Percentiles rank a stretch among this genome's conserved stretches.
Evolutionary conservation across 129 eudicot species (phyloP).

Genomic region (Lactuca saligna): DNA sequence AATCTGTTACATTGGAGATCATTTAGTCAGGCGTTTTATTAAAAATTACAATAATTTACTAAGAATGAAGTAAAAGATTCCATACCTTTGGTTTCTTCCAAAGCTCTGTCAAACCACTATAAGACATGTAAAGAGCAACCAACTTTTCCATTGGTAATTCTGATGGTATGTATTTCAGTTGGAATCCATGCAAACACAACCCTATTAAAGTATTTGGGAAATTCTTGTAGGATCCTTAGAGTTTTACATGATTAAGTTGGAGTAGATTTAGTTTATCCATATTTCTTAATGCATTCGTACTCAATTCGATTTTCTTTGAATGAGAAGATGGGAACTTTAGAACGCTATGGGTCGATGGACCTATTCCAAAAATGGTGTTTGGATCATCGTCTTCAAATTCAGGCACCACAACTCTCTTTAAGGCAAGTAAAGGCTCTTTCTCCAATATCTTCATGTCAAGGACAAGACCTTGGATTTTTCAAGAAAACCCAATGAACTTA

Average conservation of each 20-base stretch:
- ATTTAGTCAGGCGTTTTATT: neutral
- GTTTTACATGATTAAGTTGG: no score
- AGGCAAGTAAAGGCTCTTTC: neutral
- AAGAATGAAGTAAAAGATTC: no score
- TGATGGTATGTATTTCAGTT: neutral
- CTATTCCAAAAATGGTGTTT: no score
- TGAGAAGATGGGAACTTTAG: no score
- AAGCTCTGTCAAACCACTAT: conserved; percentile 18
- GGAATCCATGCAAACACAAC: conserved; percentile 29
- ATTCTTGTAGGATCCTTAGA: neutral
- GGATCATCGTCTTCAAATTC: neutral
- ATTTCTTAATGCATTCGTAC: no score
- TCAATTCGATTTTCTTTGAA: no score
- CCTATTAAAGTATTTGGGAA: conserved; percentile 26
- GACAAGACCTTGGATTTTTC: conserved; percentile 15
- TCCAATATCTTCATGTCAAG: conserved; percentile 18
- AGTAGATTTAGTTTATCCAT: no score
- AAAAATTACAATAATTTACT: neutral
- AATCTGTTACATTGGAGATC: conserved; percentile 15
- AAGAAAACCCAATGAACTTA: no score
- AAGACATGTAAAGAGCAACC: conserved; percentile 27
- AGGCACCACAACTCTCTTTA: neutral
- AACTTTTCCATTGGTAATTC: conserved; percentile 19
- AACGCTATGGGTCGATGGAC: no score
- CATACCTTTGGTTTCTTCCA: conserved; percentile 18